phyloP scores from a whole-genome alignment of 202 grass and related monocot genomes.

The Saccharum hybrid region DNA sequence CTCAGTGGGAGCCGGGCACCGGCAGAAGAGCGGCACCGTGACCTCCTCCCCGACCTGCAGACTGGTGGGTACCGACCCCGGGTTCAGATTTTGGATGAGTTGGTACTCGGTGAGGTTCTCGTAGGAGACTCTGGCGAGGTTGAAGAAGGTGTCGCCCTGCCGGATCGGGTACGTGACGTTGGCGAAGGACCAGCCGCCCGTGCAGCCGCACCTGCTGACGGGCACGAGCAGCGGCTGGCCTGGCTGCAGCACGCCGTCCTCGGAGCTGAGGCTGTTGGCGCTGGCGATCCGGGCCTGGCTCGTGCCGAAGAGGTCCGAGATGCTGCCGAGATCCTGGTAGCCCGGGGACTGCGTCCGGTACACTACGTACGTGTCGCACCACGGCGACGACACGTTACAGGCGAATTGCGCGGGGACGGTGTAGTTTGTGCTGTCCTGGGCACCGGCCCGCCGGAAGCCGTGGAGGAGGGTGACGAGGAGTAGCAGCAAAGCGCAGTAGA shows the following conservation, averaged over 20 bases:
- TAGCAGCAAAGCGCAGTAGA: background rate
- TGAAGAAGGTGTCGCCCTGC: conserved; percentile 46
- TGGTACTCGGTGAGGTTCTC: conserved; percentile 53
- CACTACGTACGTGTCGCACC: conserved; percentile 54
- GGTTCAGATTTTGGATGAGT: conserved; percentile 43
- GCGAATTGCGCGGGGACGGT: conserved; percentile 33
- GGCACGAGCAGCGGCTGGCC: conserved; percentile 65
- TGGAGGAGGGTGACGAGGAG: background rate
- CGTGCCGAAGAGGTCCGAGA: conserved; percentile 70
- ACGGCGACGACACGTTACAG: conserved; percentile 21
- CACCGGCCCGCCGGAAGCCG: conserved; percentile 6
- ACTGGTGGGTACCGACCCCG: background rate
- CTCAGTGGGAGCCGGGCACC: conserved; percentile 47
- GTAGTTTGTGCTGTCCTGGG: background rate
- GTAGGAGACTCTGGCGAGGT: conserved; percentile 43
- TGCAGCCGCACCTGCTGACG: conserved; percentile 50
- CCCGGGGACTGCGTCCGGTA: conserved; percentile 56
- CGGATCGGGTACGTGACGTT: conserved; percentile 61
- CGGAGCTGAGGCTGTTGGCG: conserved; percentile 55
- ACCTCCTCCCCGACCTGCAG: conserved; percentile 38
- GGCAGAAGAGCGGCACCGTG: conserved; percentile 58
- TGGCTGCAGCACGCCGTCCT: conserved; percentile 53
- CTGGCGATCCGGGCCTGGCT: conserved; percentile 44
- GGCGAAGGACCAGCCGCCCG: conserved; percentile 46
- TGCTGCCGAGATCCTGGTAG: conserved; percentile 36